phyloP scores from a whole-genome alignment of 306 rosid genomes.

The Ammopiptanthus mongolicus region DNA sequence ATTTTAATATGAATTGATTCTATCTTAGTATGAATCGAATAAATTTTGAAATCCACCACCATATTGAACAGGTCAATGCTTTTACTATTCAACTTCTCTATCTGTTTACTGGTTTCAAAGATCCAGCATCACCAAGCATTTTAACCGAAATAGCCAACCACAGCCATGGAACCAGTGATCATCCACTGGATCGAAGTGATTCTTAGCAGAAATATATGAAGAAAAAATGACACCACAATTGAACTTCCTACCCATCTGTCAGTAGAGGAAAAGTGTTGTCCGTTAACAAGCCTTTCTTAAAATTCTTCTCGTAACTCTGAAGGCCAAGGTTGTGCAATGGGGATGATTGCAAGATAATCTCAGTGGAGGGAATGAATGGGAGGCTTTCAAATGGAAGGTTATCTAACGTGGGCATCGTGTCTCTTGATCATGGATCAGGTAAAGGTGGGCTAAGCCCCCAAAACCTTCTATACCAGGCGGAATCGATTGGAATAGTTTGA shows the following conservation, averaged over 20 bases:
- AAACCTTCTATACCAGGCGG: conserved; percentile 53
- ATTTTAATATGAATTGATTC: no score
- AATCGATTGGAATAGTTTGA: no score
- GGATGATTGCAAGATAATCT: conserved; percentile 61
- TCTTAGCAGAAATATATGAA: background rate
- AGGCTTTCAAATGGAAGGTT: conserved; percentile 74
- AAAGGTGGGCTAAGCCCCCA: conserved; percentile 65
- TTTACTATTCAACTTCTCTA: no score
- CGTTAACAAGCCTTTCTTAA: conserved; percentile 78
- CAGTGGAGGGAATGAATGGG: conserved; percentile 62
- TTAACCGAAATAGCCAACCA: no score
- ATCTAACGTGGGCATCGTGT: conserved; percentile 44
- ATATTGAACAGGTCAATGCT: no score
- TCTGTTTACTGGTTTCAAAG: no score
- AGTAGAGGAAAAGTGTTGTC: conserved; percentile 87
- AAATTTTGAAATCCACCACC: no score
- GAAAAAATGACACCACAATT: background rate
- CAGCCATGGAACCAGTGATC: no score
- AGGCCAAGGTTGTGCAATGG: conserved; percentile 82
- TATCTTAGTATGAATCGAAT: no score
- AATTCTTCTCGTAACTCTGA: conserved; percentile 77
- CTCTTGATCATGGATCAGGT: conserved; percentile 64
- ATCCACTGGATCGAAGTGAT: no score
- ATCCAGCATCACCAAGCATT: no score
- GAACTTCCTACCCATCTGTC: conserved; percentile 69